Base-by-base conservation (phyloP, 2,329 filamentous ascomycete genomes). In the Aschersonia sp. region DNA sequence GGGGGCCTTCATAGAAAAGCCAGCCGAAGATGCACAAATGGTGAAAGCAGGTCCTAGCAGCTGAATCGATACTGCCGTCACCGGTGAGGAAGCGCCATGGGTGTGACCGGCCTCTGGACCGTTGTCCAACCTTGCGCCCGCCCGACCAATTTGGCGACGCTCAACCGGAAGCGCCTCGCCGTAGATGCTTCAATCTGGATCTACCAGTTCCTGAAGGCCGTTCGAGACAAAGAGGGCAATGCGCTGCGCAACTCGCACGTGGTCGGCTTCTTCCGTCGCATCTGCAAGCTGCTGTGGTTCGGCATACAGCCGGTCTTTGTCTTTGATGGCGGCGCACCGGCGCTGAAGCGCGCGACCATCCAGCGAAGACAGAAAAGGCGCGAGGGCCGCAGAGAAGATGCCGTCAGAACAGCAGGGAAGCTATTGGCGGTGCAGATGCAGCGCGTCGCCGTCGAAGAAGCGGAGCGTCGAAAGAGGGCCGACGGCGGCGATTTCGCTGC, bases 141-240 rank as follows among this genome's bases (percentile, higher is more conserved):
- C 39, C 94, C 92, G 22, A 94, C 94, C 52, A 95, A 95, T 65
- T 83, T 98, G 57, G 89, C 94, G 57, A 95, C 90, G 11, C 80
- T 98, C 51, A 97, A 97, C 64, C 87, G 85, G 56, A 95, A 95
- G 68, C 87, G 92, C 12, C 83, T 98, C 45, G 94, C 92, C 44
- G 87, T 98, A 55, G 92, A 98, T 67, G 92, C 94, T 49, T 95
- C 89, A 10, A 98, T 98, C 62, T 98, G 92, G 92, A 97, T 98
- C 57, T 98, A 98, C 72, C 92, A 98, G 62, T 98, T 98, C 60
- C 79, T 98, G 57, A 98, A 98, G 69, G 92, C 94, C 8, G 92
- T 98, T 9, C 89, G 92, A 57, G 92, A 98, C 67, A 95, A 97
- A 60, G 92, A 98, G 66, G 92, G 92, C 47, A 95, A 98, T 60